Base-by-base conservation (phyloP, 2,329 filamentous ascomycete genomes). In the Exophiala viscosa region DNA sequence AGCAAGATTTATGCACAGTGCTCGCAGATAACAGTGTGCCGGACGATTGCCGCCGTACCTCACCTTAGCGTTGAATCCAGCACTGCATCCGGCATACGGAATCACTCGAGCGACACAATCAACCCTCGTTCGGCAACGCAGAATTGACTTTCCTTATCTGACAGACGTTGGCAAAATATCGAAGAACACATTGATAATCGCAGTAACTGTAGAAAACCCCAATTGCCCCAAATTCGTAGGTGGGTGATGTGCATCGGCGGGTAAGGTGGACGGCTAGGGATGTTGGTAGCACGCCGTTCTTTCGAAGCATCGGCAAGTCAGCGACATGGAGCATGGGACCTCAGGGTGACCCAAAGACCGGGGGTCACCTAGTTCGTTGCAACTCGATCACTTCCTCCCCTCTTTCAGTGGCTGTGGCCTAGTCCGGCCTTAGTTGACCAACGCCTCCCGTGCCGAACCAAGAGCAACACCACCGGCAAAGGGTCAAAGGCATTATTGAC, bases 391-490 rank as follows among this genome's bases (percentile, higher is more conserved):
- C 43, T 44, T 40, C 44, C 46, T 45, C 50, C 45, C 46, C 50
- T 49, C 40, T 43, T 32, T 15, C 23, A 41, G 35, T 48, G 51
- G 43, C 40, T 32, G 53, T 32, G 35, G 45, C 43, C 34, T 42
- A 33, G 47, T 31, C 50, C 44, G 42, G 31, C 44, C 17, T 51
- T 45, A 20, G 28, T 20, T 40, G 23, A 41, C 32, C 42, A 50
- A 38, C 35, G 33, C 35, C 33, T 33, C 47, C 53, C 46, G 47
- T 56, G 31, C 48, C 50, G 53, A 48, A 49, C 47, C 54, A 56
- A 59, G 53, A 50, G 39, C 49, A 50, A 52, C 56, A 50, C 49
- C 47, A 40, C 45, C 44, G 45, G 50, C 33, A 46, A 48, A 52
- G 51, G 47, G 23, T 7, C 23, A 28, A 28, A 28, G 23, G 23